Evolutionary conservation across 441 rosid genomes (phyloP), one percentile per base, ranked within the genome.

Genomic region (Populus tomentosa): DNA sequence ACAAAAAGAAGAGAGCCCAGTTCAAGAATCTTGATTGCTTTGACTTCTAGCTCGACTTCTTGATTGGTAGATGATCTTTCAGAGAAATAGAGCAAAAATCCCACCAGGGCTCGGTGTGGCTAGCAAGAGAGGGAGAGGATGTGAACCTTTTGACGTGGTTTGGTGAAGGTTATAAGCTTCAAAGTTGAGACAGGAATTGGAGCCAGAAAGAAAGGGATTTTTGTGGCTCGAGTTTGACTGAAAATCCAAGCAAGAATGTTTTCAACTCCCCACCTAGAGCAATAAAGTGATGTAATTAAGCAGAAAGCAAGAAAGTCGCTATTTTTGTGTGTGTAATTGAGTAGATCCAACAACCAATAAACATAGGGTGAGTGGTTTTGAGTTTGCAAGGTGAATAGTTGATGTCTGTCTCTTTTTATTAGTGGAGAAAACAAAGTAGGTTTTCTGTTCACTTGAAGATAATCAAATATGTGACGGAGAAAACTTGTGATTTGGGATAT

Each of bases 161-260:
- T 30, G 69, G 26, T 53, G n/a, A 53, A 18, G 61, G 21, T 16
- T 53, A 5, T 35, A 23, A n/a, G 75, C 14, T 66, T 77, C 69
- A 42, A 46, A 46, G 13, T 42, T 67, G 10, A 26, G 38, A 1
- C 28, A 61, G 38, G 1, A 2, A 63, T 28, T 7, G 63, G 72
- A 7, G 16, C 24, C 53, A 62, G n/a, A 28, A 69, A 46, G 10
- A 6, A 6, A 38, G 21, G 65, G 73, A 78, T 66, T 28, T 26
- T 30, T 66, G 18, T 36, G 59, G 59, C 67, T 78, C 69, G 82
- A 76, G 73, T 75, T 81, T 30, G 84, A 79, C 84, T 61, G 74
- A 3, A 76, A 77, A 40, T 67, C 11, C 67, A 14, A 61, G 24
- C 59, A 36, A 35, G 32, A 72, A 61, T 21, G 71, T 13, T 16